A percentile compares a stretch with the other conserved stretches of the same genome.
phyloP scores from a whole-genome alignment of 1,284 basidiomycete species.

The Violaceomyces palustris region DNA sequence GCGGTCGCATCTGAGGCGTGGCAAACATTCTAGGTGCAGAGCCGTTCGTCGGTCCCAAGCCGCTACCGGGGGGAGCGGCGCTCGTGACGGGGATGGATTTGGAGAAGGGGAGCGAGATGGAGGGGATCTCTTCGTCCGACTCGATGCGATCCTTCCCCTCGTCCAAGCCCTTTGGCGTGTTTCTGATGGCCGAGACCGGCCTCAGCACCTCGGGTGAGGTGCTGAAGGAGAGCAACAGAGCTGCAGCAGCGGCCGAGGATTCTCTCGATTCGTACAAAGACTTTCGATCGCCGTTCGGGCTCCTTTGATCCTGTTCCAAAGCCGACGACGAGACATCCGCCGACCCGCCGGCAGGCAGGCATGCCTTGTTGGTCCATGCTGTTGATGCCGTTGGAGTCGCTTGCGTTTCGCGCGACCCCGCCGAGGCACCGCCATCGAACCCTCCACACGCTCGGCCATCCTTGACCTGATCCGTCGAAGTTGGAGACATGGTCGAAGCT shows the following conservation, averaged over 20 bases:
- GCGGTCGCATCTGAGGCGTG: too few species aligned
- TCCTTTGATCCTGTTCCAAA: too few species aligned
- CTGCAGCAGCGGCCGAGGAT: constrained; percentile 11
- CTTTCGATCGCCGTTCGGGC: too few species aligned
- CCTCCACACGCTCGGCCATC: too few species aligned
- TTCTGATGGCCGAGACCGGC: constrained; percentile 5
- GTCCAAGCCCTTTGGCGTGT: neutral
- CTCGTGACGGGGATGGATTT: constrained; percentile 1
- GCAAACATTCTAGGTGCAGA: too few species aligned
- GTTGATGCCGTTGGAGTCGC: neutral
- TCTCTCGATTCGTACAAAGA: too few species aligned
- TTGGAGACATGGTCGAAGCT: too few species aligned
- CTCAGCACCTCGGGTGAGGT: constrained; percentile 34
- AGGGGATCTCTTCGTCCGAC: neutral
- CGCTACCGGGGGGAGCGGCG: constrained; percentile 1
- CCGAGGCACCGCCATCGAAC: too few species aligned
- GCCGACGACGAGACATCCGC: neutral
- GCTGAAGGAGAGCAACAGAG: constrained; percentile 26
- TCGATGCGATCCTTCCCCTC: too few species aligned
- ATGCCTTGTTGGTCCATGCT: constrained; percentile 1
- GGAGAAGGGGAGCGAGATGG: neutral
- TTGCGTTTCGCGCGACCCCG: neutral
- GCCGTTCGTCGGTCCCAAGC: neutral
- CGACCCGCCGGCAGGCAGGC: constrained; percentile 9
- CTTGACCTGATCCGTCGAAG: too few species aligned